phyloP scores from a whole-genome alignment of 2,329 filamentous ascomycete genomes.

The Beauveria rudraprayagi region DNA sequence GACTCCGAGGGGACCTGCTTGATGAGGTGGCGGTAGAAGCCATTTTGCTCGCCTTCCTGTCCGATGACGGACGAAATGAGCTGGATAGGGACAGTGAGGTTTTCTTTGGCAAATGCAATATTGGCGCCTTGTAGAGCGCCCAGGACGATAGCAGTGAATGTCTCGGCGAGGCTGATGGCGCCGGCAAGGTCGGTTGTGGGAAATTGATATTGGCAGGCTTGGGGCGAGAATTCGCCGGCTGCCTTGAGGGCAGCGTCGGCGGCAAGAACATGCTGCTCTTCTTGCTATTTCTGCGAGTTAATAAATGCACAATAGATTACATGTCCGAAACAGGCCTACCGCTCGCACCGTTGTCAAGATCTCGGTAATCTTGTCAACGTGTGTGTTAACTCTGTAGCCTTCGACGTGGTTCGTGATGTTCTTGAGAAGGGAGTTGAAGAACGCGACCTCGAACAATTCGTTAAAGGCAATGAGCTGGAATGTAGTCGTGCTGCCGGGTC shows the following conservation, averaged over 20 bases:
- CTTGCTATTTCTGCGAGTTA: slow-evolving; percentile 39
- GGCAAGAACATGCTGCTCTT: slow-evolving; percentile 56
- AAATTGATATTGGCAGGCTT: slow-evolving; percentile 59
- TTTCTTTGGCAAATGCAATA: slow-evolving; percentile 45
- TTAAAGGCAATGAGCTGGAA: slow-evolving; percentile 63
- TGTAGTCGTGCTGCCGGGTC: slow-evolving; percentile 41
- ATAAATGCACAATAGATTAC: neutral
- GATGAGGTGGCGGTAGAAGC: slow-evolving; percentile 55
- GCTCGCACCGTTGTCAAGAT: slow-evolving; percentile 41
- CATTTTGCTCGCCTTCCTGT: slow-evolving; percentile 68
- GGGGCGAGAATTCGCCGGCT: slow-evolving; percentile 44
- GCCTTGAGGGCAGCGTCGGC: slow-evolving; percentile 49
- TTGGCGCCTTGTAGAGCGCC: slow-evolving; percentile 60
- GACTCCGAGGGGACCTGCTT: slow-evolving; percentile 51
- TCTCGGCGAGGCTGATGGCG: slow-evolving; percentile 53
- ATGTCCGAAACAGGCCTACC: slow-evolving; percentile 24
- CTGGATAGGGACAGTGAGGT: slow-evolving; percentile 47
- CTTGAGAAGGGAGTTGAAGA: slow-evolving; percentile 53
- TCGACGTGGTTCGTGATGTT: slow-evolving; percentile 52
- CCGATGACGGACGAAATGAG: slow-evolving; percentile 55
- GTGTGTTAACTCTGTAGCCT: slow-evolving; percentile 37
- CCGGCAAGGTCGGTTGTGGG: slow-evolving; percentile 47
- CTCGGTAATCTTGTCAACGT: slow-evolving; percentile 37
- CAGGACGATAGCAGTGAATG: slow-evolving; percentile 61
- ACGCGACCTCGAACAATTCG: slow-evolving; percentile 65